Evolutionary conservation across 2,329 filamentous ascomycete genomes (phyloP).

Genomic region (Fusarium sp.): DNA sequence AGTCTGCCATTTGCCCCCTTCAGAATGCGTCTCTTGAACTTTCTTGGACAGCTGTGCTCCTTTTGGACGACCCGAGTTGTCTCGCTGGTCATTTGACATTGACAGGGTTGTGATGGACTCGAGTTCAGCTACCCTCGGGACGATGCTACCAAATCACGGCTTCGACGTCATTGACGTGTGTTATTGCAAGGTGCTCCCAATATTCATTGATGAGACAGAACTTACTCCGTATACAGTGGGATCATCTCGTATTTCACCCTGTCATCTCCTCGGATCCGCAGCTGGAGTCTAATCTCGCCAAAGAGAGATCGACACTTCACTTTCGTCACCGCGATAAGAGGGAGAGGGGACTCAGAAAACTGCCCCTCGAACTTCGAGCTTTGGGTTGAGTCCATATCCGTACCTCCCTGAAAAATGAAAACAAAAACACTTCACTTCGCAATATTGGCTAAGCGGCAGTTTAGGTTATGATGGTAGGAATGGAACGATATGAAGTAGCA

Average conservation of each 20-base stretch:
- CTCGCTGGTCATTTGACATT: background rate
- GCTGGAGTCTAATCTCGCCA: slow-evolving; percentile 11
- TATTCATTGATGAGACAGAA: background rate
- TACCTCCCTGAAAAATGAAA: background rate
- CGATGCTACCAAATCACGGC: background rate
- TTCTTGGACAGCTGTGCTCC: background rate
- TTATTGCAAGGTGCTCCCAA: slow-evolving; percentile 13
- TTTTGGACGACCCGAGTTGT: background rate
- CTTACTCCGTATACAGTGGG: background rate
- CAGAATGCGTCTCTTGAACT: background rate
- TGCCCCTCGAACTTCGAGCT: background rate
- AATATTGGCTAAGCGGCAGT: background rate
- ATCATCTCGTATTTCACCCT: background rate
- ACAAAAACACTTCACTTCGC: background rate
- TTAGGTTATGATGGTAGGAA: background rate
- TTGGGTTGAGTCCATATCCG: background rate
- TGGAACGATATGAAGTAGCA: background rate
- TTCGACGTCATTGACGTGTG: slow-evolving; percentile 15
- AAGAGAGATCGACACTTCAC: slow-evolving; percentile 21
- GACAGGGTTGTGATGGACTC: background rate
- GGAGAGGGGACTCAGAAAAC: slow-evolving; percentile 1
- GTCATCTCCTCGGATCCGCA: slow-evolving; percentile 4
- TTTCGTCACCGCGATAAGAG: slow-evolving; percentile 3
- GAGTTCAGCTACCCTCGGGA: background rate
- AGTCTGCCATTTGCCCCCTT: background rate